Base-by-base conservation (phyloP, 1,284 basidiomycete genomes). In the Malassezia obtusa region DNA sequence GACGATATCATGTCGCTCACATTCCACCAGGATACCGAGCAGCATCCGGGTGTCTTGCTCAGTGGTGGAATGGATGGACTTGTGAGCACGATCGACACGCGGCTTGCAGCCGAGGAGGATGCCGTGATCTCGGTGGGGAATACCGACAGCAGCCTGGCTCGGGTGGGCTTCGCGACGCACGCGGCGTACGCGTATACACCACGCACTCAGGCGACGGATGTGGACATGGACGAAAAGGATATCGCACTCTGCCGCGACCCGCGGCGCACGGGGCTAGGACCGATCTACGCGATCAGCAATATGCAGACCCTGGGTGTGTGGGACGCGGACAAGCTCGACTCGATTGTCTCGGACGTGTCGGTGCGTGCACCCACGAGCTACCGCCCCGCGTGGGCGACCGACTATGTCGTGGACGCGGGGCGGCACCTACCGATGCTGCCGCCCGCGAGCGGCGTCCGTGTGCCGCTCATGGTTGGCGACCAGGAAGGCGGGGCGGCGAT, bases 281-380 rank as follows among this genome's bases (percentile, higher is more conserved):
- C 58, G 28, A 63, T 65, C 1, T 73, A 63, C 57, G 62, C 63
- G 1, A 53, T 71, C 1, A 67, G 67, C 33, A 67, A 73, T 44
- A 73, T 73, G 71, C 71, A 73, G 56, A 73, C 69, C 0, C 33
- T 72, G 26, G 51, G 63, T 12, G 40, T 71, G 11, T 72, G 64
- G 46, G 66, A 72, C 44, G 68, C 65, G 5, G 67, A 66, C 45
- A 62, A 61, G 49, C 47, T 57, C n/a, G 49, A 44, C 15, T 7
- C 25, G 2, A 12, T 46, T 22, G 48, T 37, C 6, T 25, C 49
- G 10, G 58, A 59, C 17, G 52, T 63, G 19, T 61, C 63, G 36
- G 62, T 61, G 6, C 58, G 67, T 19, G 52, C 54, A 1, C 58
- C 60, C 3, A 64, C 60, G 11, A 64, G 60, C 8, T 59, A 64